Evolutionary conservation across 768 basidiomycete species (phyloP), one percentile per base, ranked within the genome.

Genomic region (Clitopilus passeckerianus): DNA sequence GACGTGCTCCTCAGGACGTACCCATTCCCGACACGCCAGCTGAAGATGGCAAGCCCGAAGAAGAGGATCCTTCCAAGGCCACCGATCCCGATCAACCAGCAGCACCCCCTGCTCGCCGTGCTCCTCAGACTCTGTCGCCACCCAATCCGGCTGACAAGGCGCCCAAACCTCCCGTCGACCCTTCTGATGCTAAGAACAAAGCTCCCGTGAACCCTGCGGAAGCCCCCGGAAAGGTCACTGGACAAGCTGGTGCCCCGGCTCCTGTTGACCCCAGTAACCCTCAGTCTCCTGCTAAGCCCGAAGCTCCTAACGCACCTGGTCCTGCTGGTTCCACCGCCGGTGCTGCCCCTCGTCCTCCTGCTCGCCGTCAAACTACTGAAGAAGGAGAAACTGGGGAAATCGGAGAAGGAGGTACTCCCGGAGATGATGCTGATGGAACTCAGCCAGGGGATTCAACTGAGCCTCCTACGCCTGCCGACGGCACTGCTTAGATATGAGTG

Each of bases 281-380:
- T n/a, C 37, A 41, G n/a, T 18, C 63, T 18, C 56, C 61, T 35
- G 50, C 59, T 41, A 24, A 57, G 7, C 59, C 61, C 23, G 55
- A 30, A 56, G 58, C 59, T n/a, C 34, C 54, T 22, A 57, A 60
- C 37, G 27, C 59, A 10, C 54, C 60, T 33, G 53, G n/a, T 52
- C 24, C 56, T 34, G 27, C 27, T 30, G 27, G 27, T 30, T 30
- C 27, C 27, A 7, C 27, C 3, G 27, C 27, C 27, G 41, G 60
- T 44, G 50, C 53, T 20, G 57, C 66, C 8, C 34, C 60, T 16
- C 22, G n/a, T 6, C 24, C 53, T 18, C 57, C 60, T 22, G 41
- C 33, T 53, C 50, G 54, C 18, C 27, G 46, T 22, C 46, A 50
- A 22, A 22, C 22, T 3, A 18, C 58, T 20, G 56, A 46, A 12